Base-by-base conservation (phyloP, 1,139 yeast genomes). In the Yamadazyma spencermartinsiae region DNA sequence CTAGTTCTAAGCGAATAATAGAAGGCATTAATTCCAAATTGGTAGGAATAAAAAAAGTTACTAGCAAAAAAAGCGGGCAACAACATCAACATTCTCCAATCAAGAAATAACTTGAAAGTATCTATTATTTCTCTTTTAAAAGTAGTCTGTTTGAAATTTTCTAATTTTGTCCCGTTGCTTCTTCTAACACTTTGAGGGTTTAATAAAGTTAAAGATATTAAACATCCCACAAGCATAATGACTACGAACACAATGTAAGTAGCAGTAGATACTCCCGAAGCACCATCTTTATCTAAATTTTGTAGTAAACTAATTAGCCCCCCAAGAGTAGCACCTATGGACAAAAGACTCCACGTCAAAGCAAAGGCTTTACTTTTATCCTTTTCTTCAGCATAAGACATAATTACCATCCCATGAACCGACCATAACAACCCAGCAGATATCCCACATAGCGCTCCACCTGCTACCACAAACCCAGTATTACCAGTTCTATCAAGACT, bases 41-140 rank as follows among this genome's bases (percentile, higher is more conserved):
- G 83, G 58, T 79, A 79, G 27, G 82, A 75, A 65, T 76, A 76
- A 62, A 77, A 79, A 79, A 80, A 78, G 62, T 79, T 79, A 30
- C 82, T 74, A 11, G 80, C 68, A 51, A 75, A 74, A 56, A 78
- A 79, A 75, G 76, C 72, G 33, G 80, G 80, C 67, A 77, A 76
- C 52, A 79, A 51, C 25, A 72, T 48, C 33, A 66, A 49, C 42
- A 73, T 71, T 25, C 53, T 51, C 40, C 56, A 58, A 38, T 42
- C 17, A 43, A 35, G 17, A 49, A 79, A 62, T 34, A 73, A 55
- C 38, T 52, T 54, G 43, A 58, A 56, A 48, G 77, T 62, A 31
- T 65, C 76, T 21, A 55, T 45, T 36, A 78, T 44, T 50, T 79
- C 83, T 10, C 20, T 28, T 16, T 28, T 28, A 16, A 28, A 28